Evolutionary conservation across 345 rosid species (phyloP).

Genomic region (Eucalyptus cladocalyx): DNA sequence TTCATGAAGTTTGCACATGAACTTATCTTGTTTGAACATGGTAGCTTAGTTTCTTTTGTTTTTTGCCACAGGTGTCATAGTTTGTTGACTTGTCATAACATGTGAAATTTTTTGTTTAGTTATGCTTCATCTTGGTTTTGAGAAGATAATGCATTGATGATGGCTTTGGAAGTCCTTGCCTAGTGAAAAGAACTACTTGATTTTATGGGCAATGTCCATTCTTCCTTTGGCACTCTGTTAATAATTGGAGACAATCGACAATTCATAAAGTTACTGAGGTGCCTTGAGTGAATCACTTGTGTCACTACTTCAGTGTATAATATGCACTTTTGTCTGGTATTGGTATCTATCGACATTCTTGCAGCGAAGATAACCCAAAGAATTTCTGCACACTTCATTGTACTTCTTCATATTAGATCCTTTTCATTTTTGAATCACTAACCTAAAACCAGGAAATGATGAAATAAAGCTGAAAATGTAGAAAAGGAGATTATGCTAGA

Average conservation of each 20-base stretch:
- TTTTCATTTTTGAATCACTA: not conserved
- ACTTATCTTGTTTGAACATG: not conserved
- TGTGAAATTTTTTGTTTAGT: not conserved
- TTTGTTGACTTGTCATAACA: not conserved
- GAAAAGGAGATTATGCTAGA: not conserved
- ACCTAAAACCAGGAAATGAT: not conserved
- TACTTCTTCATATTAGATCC: not conserved
- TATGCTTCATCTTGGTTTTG: not conserved
- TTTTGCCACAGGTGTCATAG: not conserved
- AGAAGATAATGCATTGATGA: not conserved
- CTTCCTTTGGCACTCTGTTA: not conserved
- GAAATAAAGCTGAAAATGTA: not conserved
- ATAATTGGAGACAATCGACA: not conserved
- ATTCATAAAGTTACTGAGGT: not conserved
- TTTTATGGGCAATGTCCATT: not conserved
- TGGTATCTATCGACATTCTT: not conserved
- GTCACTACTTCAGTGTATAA: not conserved
- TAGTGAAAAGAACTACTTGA: not conserved
- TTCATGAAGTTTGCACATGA: not conserved
- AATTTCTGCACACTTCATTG: not conserved
- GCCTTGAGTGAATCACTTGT: not conserved
- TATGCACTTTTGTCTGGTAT: not conserved
- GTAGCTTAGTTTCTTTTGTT: not conserved
- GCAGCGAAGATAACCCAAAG: not conserved
- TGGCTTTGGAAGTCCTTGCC: not conserved